These are phyloP conservation scores for Pseudotsuga menziesii DNA, from an alignment of 75 land plant genomes.

Conservation along the genomic window DNA sequence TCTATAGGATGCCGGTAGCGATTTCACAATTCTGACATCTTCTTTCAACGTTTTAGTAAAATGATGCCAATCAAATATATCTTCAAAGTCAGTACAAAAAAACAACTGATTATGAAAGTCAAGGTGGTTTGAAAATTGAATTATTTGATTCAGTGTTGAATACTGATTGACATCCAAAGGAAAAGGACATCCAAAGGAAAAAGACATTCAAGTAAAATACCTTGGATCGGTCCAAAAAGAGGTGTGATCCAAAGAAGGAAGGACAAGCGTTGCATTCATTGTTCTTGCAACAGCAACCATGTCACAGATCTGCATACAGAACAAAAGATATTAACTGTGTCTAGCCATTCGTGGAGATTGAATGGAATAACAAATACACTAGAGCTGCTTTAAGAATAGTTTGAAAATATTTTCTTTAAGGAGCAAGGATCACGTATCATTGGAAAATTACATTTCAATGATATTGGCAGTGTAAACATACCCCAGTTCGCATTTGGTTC, in stretches of 20 bases:
- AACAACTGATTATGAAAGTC: background rate
- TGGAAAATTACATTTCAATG: background rate
- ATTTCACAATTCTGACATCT: slow-evolving; percentile 67
- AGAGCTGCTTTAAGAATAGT: background rate
- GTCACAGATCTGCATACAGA: slow-evolving; percentile 75
- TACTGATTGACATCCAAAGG: background rate
- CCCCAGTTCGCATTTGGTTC: slow-evolving; percentile 95
- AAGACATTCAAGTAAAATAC: slow-evolving; percentile 23
- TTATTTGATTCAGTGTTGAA: background rate
- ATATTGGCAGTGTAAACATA: slow-evolving; percentile 18
- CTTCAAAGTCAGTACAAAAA: slow-evolving; percentile 80
- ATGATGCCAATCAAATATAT: slow-evolving; percentile 82
- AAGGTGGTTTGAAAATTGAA: background rate
- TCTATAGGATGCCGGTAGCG: slow-evolving; percentile 47
- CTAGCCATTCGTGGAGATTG: background rate
- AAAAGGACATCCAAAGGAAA: no score
- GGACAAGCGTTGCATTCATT: slow-evolving; percentile 92
- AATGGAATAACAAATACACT: background rate
- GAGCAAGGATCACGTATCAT: background rate
- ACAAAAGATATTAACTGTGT: background rate
- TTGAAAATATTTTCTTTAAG: background rate
- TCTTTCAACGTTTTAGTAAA: slow-evolving; percentile 68
- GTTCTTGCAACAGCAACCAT: slow-evolving; percentile 94
- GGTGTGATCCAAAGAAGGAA: slow-evolving; percentile 79
- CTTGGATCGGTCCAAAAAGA: slow-evolving; percentile 98